Conservation (phyloP, 163 green algal genomes). For the Scenedesmus sp. region DNA sequence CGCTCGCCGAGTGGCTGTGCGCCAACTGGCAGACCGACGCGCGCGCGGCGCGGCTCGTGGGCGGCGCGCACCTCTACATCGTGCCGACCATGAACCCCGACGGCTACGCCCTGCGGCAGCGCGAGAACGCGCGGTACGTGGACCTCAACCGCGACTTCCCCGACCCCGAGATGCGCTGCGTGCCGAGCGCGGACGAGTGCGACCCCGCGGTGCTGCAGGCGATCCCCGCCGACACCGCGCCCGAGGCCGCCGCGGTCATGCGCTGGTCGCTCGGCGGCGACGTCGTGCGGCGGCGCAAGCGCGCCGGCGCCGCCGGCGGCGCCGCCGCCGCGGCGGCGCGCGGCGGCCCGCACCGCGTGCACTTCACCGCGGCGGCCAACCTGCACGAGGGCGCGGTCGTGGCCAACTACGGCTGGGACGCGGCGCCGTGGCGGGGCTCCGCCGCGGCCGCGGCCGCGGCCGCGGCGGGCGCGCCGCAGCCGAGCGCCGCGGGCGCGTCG, state of each 20-base stretch:
- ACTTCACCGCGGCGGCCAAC: conserved; percentile 72
- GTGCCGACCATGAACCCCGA: conserved; percentile 85
- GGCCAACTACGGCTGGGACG: conserved; percentile 87
- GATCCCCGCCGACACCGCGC: neutral
- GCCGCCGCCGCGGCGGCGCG: neutral
- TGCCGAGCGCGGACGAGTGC: no score
- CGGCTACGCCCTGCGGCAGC: neutral
- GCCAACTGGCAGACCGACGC: conserved; percentile 48
- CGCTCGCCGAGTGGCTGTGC: conserved; percentile 64
- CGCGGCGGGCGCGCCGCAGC: neutral
- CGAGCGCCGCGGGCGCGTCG: neutral
- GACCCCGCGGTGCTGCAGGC: no score
- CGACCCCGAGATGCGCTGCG: no score
- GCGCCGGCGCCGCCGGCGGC: conserved; percentile 9
- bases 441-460: neutral
- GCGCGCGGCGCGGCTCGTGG: conserved; percentile 60
- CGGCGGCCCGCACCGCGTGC: conserved; percentile 8
- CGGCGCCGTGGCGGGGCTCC: conserved; percentile 27
- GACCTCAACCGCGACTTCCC: conserved; percentile 97
- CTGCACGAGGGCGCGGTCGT: conserved; percentile 86
- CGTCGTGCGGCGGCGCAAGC: no score
- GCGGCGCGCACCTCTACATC: conserved; percentile 75
- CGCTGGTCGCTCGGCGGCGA: conserved; percentile 95
- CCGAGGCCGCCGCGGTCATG: conserved; percentile 58
- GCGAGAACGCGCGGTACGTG: conserved; percentile 12